These are phyloP conservation scores for Pseudogymnoascus sp. DNA, from an alignment of 2,329 filamentous ascomycete genomes.

Conservation along the genomic window DNA sequence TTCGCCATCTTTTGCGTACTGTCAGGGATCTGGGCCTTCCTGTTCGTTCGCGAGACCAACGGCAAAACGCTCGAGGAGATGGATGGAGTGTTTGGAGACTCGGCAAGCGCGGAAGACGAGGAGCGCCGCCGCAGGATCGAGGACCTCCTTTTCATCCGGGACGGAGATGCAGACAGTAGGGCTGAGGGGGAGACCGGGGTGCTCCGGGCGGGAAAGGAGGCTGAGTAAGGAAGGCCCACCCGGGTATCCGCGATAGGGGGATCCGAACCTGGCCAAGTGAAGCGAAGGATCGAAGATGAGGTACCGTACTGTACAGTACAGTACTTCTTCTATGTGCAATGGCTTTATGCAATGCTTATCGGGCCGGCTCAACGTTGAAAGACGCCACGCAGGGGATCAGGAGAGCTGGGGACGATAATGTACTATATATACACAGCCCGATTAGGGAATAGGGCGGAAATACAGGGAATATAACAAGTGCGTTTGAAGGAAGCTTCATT, in stretches of 20 bases:
- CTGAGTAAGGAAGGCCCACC: not conserved
- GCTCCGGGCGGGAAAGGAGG: not conserved
- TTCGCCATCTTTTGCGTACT: constrained; percentile 45
- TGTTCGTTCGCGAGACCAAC: constrained; percentile 50
- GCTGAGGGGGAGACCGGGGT: not conserved
- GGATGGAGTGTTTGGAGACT: constrained; percentile 31
- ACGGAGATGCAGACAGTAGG: not conserved
- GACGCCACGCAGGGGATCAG: not conserved
- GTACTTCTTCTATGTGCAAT: not conserved
- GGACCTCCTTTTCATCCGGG: not conserved
- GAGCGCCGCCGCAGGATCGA: constrained; percentile 8
- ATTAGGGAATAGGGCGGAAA: not conserved
- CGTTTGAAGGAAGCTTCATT: not conserved
- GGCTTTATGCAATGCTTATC: not conserved
- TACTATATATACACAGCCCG: not conserved
- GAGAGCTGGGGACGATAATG: not conserved
- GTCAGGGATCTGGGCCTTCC: constrained; percentile 42
- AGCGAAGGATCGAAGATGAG: not conserved
- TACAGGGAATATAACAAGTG: not conserved
- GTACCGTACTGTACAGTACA: constrained; percentile 1
- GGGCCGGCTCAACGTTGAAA: constrained; percentile 1
- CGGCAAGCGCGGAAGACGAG: constrained; percentile 10
- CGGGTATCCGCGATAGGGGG: not conserved
- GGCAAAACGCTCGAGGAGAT: constrained; percentile 47
- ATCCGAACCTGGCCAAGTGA: not conserved